Conservation (phyloP, 306 rosid genomes). For the Astragalus glycyphyllos region DNA sequence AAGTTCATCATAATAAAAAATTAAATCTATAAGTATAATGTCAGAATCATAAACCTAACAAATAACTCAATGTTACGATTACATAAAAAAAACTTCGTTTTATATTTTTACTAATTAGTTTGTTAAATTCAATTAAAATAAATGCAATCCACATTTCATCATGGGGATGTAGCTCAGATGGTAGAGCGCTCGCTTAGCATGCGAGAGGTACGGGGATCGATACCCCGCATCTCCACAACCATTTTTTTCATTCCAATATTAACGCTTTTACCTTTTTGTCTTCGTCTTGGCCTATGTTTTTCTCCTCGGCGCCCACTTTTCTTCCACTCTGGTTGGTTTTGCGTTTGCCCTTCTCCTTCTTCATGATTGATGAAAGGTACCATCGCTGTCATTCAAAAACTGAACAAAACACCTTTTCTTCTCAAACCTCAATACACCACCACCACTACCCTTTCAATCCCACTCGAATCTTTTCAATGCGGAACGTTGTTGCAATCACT, state of each 20-base stretch:
- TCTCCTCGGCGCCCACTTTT: neutral
- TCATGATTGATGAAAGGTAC: constrained; percentile 46
- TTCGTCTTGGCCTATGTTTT: neutral
- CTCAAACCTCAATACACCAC: constrained; percentile 29
- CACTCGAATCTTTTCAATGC: constrained; percentile 58
- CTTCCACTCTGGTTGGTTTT: neutral
- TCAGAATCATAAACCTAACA: too few species aligned
- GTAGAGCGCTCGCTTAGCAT: constrained; percentile 99
- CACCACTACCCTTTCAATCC: constrained; percentile 41
- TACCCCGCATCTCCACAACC: constrained; percentile 81
- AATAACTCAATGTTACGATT: too few species aligned
- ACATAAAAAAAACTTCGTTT: too few species aligned
- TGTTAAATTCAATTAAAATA: too few species aligned
- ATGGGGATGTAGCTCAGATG: constrained; percentile 96
- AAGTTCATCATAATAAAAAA: too few species aligned
- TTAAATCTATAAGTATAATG: too few species aligned
- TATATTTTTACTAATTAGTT: too few species aligned
- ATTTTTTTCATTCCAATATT: neutral
- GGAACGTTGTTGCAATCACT: constrained; percentile 59
- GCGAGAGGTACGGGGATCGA: constrained; percentile 96
- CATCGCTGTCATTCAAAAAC: constrained; percentile 33
- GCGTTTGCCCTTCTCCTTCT: neutral
- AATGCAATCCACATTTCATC: neutral
- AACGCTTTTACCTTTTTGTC: neutral
- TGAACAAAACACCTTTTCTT: constrained; percentile 28